phyloP scores from a whole-genome alignment of 2,329 filamentous ascomycete genomes.

The Diplodia corticola region DNA sequence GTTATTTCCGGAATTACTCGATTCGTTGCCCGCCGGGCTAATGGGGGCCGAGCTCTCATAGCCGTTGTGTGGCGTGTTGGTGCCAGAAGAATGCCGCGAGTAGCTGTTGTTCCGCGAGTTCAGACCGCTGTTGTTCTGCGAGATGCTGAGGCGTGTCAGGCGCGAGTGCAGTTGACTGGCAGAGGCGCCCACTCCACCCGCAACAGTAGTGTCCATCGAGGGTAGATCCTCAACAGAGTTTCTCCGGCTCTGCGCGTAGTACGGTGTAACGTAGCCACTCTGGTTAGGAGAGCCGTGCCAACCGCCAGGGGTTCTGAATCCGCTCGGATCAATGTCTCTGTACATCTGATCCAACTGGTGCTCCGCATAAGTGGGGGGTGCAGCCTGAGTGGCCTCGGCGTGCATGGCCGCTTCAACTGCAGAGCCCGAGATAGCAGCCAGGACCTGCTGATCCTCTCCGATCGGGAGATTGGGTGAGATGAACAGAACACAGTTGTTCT shows the following conservation, averaged over 20 bases:
- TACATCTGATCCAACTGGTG: slow-evolving; percentile 90
- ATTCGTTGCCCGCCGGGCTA: slow-evolving; percentile 20
- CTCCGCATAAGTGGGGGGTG: slow-evolving; percentile 89
- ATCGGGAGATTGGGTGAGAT: slow-evolving; percentile 92
- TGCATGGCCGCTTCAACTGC: slow-evolving; percentile 43
- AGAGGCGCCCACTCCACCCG: slow-evolving; percentile 47
- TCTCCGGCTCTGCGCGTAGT: slow-evolving; percentile 67
- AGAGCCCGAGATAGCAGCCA: slow-evolving; percentile 29
- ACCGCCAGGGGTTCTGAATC: slow-evolving; percentile 72
- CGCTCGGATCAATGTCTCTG: slow-evolving; percentile 77
- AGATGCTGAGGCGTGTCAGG: slow-evolving; percentile 52
- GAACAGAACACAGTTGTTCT: slow-evolving; percentile 87
- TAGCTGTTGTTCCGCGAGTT: slow-evolving; percentile 18
- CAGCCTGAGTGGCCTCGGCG: slow-evolving; percentile 62
- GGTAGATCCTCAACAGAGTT: slow-evolving; percentile 80
- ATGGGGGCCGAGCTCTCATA: slow-evolving; percentile 14
- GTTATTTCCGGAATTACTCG: slow-evolving; percentile 4
- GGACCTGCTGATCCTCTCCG: slow-evolving; percentile 70
- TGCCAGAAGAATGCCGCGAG: slow-evolving; percentile 35
- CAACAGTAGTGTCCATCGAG: slow-evolving; percentile 43
- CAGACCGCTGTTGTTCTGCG: slow-evolving; percentile 33
- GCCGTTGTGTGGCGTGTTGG: slow-evolving; percentile 35
- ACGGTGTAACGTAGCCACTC: slow-evolving; percentile 70
- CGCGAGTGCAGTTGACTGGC: slow-evolving; percentile 70
- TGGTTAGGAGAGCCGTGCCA: slow-evolving; percentile 20